A percentile compares a stretch with the other conserved stretches of the same genome.
phyloP scores from a whole-genome alignment of 139 green algal species.

The Bryopsis sp. region DNA sequence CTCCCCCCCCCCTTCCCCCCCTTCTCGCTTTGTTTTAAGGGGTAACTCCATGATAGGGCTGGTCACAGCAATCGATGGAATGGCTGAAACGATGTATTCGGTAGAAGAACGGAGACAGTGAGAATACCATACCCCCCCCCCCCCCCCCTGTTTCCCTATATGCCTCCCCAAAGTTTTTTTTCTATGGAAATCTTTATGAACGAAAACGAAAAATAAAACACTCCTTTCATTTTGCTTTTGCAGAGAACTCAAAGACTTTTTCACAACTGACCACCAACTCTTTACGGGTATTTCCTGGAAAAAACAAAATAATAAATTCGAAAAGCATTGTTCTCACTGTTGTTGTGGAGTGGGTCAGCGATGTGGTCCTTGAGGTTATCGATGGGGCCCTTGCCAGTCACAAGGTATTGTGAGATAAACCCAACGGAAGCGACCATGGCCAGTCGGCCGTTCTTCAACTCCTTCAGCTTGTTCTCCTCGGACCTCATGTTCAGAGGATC shows the following conservation, averaged over 20 bases:
- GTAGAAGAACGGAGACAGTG: too few species aligned
- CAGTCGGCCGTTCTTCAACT: slow-evolving; percentile 75
- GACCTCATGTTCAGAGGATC: slow-evolving; percentile 59
- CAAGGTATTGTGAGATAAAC: slow-evolving; percentile 67
- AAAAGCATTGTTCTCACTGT: slow-evolving; percentile 51
- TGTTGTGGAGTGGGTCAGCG: slow-evolving; percentile 71
- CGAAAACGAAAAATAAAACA: background rate
- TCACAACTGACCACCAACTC: background rate
- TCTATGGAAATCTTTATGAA: too few species aligned
- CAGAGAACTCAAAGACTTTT: background rate
- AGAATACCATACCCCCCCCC: too few species aligned
- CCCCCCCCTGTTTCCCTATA: too few species aligned
- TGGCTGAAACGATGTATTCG: too few species aligned
- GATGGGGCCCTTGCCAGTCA: slow-evolving; percentile 73
- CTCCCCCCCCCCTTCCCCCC: too few species aligned
- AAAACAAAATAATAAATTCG: background rate
- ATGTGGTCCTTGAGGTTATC: slow-evolving; percentile 72
- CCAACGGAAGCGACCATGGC: slow-evolving; percentile 84
- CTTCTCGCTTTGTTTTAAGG: too few species aligned
- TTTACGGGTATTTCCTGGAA: background rate
- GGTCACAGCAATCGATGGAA: too few species aligned
- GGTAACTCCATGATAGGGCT: too few species aligned
- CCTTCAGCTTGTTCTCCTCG: slow-evolving; percentile 56
- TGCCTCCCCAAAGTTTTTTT: too few species aligned
- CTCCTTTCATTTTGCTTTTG: background rate